Evolutionary conservation across 768 basidiomycete genomes (phyloP), one percentile per base, ranked within the genome.

Genomic region (Termitomyces sp.): DNA sequence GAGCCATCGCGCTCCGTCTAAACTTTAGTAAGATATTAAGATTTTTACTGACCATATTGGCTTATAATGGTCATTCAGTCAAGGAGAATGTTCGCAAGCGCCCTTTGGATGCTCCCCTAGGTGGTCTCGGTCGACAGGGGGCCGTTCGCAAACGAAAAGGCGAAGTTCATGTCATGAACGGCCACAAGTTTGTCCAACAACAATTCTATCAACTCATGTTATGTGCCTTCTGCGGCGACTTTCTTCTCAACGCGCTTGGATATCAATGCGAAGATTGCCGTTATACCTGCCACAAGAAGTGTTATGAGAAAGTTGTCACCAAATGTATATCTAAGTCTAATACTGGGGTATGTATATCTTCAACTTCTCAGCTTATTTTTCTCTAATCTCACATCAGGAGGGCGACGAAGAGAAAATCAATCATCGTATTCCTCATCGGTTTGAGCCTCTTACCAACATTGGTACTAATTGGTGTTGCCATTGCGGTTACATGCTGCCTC

Each of bases 391-490:
- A 58, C 57, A 38, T 26, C 63, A 96, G 94, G 92, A 98, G 65
- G 92, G 87, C 52, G 97, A 99, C 73, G 96, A 91, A 73, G 96
- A 98, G 74, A 96, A 97, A 76, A 95, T 98, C 72, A 98, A 99
- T 68, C 97, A 99, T 74, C 91, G 97, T 55, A 98, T 99, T 67
- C 97, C 97, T 55, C 97, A 99, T 74, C 89, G 97, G 23, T 99
- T 99, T 77, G 93, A 95, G 66, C 88, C 95, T 18, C 85, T 97
- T 67, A 98, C 95, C 61, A 98, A 97, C 73, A 88, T 98, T 57
- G 92, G 94, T 47, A 93, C 97, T 18, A 98, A 96, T 69, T 99
- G 97, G 97, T 99, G 97, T 74, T 99, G 97, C 71, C 97, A 99
- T 72, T 99, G 97, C 71, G 97, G 97, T 63, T 97, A 95, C 69